Evolutionary conservation across 768 basidiomycete genomes (phyloP), one percentile per base, ranked within the genome.

Genomic region (Podaxis sp.): DNA sequence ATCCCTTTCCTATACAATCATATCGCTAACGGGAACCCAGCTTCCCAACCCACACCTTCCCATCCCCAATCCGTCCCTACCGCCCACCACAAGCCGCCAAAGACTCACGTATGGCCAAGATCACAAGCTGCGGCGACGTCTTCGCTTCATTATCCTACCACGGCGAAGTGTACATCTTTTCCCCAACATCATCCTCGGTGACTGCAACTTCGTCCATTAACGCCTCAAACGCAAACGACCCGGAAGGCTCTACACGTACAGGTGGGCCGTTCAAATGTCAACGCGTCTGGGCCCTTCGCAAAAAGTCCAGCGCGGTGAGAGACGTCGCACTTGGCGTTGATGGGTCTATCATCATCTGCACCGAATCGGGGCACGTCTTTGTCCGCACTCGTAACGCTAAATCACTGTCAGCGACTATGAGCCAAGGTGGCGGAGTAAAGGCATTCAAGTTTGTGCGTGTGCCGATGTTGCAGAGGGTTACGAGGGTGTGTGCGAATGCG

Each of bases 361-460:
- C 96, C 1, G 86, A 90, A 63, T 95, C 96, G 3, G 96, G 96
- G 0, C 95, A 98, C 66, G 95, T 96, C 35, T 98, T 90, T 68
- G 81, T 95, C 23, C 89, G 95, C 23, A 80, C 86, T 18, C 83
- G 93, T 27, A 84, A 75, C 61, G 62, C 71, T 5, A 76, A 72
- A 1, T 48, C 47, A n/a, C 7, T 21, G 0, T 23, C 47, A 11
- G 21, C 25, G 21, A 4, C 40, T 1, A 18, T 42, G 14, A 50
- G 32, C 2, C 32, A 32, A 65, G 6, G 61, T 65, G 14, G 71
- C 3, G 32, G 52, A 36, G 36, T 66, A 25, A 89, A 88, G 69
- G 69, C 82, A 1, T 82, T 83, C 77, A 94, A 89, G 74, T 96
- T 94, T 70, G 84, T 88, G 61, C 85, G 89, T 11, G 76, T 97